Conservation (phyloP, 1,284 basidiomycete genomes). For the Irpex rosettiformis region DNA sequence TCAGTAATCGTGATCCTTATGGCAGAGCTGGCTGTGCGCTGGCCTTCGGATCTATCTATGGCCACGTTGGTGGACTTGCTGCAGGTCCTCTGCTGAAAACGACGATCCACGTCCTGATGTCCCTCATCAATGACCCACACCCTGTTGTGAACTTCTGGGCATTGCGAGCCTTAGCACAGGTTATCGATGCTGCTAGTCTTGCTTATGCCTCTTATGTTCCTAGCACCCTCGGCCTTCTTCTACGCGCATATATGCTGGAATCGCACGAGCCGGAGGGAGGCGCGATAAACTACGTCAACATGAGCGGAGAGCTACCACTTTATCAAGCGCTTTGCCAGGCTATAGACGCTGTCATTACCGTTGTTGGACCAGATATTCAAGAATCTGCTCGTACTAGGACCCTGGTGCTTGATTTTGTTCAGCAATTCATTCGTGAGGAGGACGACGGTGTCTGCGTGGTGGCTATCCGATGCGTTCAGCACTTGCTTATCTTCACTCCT, state of each 20-base stretch:
- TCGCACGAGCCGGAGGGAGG: conserved; percentile 96
- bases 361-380: conserved; percentile 94
- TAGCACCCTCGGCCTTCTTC: conserved; percentile 86
- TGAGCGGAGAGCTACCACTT: conserved; percentile 87
- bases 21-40: conserved; percentile 92
- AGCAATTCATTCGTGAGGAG: conserved; percentile 81
- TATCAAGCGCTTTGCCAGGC: conserved; percentile 92
- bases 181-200: conserved; percentile 90
- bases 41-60: conserved; percentile 93
- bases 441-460: conserved; percentile 91
- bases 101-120: conserved; percentile 94
- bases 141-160: conserved; percentile 96
- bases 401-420: conserved; percentile 82
- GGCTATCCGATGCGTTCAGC: conserved; percentile 94
- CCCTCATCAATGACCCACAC: conserved; percentile 93
- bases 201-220: conserved; percentile 90
- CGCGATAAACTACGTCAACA: conserved; percentile 77
- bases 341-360: conserved; percentile 89
- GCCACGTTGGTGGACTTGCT: conserved; percentile 88
- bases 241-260: conserved; percentile 88
- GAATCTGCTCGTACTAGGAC: conserved; percentile 82
- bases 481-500: conserved; percentile 94
- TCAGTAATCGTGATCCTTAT: conserved; percentile 92
- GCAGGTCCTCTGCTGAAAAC: conserved; percentile 96
- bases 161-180: conserved; percentile 79